Conservation (phyloP, 495 filamentous ascomycete genomes). For the Podospora sp. region DNA sequence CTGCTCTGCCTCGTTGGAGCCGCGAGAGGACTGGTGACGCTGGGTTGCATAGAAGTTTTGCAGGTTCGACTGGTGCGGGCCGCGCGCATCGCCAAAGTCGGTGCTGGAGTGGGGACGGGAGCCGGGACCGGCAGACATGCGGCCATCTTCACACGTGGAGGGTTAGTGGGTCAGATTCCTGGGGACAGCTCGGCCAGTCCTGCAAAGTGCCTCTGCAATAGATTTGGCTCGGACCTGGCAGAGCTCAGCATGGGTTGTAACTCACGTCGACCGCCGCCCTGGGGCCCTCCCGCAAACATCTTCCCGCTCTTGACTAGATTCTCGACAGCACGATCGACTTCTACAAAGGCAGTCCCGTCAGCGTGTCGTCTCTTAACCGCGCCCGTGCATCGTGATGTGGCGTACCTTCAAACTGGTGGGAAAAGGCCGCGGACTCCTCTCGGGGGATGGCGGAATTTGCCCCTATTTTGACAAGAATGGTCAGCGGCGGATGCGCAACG, state of each 20-base stretch:
- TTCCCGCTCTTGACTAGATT: conserved; percentile 96
- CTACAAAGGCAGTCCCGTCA: conserved; percentile 49
- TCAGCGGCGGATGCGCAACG: conserved; percentile 30
- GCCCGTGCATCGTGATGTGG: not conserved
- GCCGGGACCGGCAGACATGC: conserved; percentile 43
- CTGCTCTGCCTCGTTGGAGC: conserved; percentile 94
- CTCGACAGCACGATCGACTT: conserved; percentile 94
- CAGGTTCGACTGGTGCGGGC: conserved; percentile 74
- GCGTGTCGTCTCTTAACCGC: conserved; percentile 14
- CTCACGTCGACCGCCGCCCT: conserved; percentile 73
- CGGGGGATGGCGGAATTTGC: conserved; percentile 75
- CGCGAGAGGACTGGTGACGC: conserved; percentile 79
- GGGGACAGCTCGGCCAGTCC: conserved; percentile 34
- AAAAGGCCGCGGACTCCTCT: conserved; percentile 79
- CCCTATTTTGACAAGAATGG: conserved; percentile 55
- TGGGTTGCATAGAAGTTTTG: conserved; percentile 94
- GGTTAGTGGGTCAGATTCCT: conserved; percentile 33
- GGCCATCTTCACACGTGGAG: conserved; percentile 40
- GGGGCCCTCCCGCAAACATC: conserved; percentile 63
- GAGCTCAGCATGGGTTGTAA: conserved; percentile 72
- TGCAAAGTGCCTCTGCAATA: conserved; percentile 50
- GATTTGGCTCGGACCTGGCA: conserved; percentile 58
- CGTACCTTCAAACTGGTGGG: conserved; percentile 88
- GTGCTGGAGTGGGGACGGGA: conserved; percentile 80
- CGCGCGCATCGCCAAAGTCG: conserved; percentile 73